Base-by-base conservation (phyloP, 2,329 filamentous ascomycete genomes). In the Zasmidium citrigriseum region DNA sequence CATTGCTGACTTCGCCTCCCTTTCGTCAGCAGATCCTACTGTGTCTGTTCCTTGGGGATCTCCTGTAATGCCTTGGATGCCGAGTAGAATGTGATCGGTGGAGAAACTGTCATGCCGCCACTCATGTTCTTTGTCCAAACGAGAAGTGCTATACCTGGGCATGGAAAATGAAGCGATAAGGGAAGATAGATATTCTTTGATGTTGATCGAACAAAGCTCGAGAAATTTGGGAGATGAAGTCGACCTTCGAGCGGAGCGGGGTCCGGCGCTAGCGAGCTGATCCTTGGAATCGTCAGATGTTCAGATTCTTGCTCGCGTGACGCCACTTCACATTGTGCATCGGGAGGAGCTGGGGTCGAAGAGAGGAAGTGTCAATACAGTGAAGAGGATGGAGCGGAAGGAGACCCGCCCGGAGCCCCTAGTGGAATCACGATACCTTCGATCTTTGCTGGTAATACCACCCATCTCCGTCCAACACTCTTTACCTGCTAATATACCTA, bases 401-500 rank as follows among this genome's bases (percentile, higher is more conserved):
- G 7, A 27, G 4, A 34, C 21, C 12, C 29, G 45, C 11, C 14
- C 41, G 2, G 20, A 22, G 2, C 41, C 49, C 7, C 25, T 69
- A 45, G 61, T 78, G 57, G 77, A 80, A 56, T 80, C 77, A 60
- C 78, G 78, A n/a, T 80, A 79, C 60, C 57, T 79, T 54, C 74
- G 77, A 62, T 80, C 78, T 34, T 71, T 81, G 27, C 66, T 81
- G 57, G 78, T 80, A 76, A 61, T 71, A 18, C 34, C 46, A 41
- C 20, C 22, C 52, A 58, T 16, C 56, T 18, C 49, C 24, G 21
- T 22, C 16, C 51, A 16, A 46, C 46, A 51, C 41, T 25, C 18
- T 4, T 29, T 27, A 34, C 18, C 51, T 9, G 22, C 61, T 68
- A 51, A 60, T 55, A 49, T 53, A 21, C 51, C 48, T 69, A 89